Base-by-base conservation (phyloP, 805 yeast species). In the Torulaspora gathmanii region DNA sequence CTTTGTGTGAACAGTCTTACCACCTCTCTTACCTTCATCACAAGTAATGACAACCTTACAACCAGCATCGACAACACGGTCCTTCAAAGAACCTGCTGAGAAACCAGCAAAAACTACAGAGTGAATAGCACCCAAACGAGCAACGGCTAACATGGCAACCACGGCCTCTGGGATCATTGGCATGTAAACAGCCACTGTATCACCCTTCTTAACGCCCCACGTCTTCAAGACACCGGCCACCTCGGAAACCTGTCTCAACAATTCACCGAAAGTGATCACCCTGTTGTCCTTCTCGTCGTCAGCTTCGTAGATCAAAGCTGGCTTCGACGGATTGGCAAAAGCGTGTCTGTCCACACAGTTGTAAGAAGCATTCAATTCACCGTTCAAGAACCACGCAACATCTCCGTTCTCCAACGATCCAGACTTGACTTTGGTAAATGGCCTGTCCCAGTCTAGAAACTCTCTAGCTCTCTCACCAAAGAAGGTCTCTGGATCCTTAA, bases 101-200 rank as follows among this genome's bases (percentile, higher is more conserved):
- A 91, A 91, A 17, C 99, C 99, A 30, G 98, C 99, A 71, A 91
- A 91, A 44, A 91, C 84, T 43, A 93, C 97, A 13, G 97, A 86
- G 70, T 91, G 99, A 43, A 91, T 73, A 27, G 99, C 99, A 65
- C 99, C 99, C 46, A 91, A 71, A 72, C 99, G 82, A 28, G 82
- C 86, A 61, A 89, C 82, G 37, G 99, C 99, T 61, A 91, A 74
- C 78, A 91, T 79, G n/a, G 99, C 85, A 46, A 93, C 80, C 50
- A 93, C 73, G 16, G 97, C 96, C 71, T 90, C 96, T 40, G 98
- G 95, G 50, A 90, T 90, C 99, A 93, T 91, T 62, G 99, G 99
- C 65, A 91, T 72, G 70, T 91, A 91, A 47, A 91, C 86, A 40
- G 97, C 98, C 47, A 91, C 98, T 22, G 95, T 86, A 64, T 91